phyloP scores from a whole-genome alignment of 495 filamentous ascomycete species.

The Penicillium roqueforti region DNA sequence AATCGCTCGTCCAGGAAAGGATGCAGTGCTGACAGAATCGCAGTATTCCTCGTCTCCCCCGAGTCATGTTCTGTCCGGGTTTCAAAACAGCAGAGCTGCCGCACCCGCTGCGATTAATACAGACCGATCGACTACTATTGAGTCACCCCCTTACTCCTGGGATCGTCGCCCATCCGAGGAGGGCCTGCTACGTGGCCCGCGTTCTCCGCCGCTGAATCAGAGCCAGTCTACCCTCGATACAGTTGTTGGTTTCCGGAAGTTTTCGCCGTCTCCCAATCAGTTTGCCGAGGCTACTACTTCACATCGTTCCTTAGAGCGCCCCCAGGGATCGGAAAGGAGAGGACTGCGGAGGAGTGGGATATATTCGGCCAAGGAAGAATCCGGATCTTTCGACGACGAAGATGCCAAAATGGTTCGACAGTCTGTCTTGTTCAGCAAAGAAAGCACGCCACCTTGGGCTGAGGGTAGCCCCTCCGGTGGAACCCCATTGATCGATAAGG shows the following conservation, averaged over 20 bases:
- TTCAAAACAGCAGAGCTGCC: constrained; percentile 18
- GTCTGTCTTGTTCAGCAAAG: constrained; percentile 46
- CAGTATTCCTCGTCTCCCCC: constrained; percentile 26
- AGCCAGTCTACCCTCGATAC: constrained; percentile 10
- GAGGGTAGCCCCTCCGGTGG: constrained; percentile 34
- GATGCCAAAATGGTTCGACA: constrained; percentile 64
- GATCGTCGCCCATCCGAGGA: constrained; percentile 63
- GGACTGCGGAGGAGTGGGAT: constrained; percentile 47
- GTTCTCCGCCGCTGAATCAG: constrained; percentile 1
- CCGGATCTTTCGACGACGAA: constrained; percentile 55
- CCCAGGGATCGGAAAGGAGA: constrained; percentile 26
- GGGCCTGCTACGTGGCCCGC: constrained; percentile 46
- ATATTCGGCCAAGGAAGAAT: constrained; percentile 42
- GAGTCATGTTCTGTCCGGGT: constrained; percentile 13
- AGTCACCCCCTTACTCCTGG: constrained; percentile 64
- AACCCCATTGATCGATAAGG: constrained; percentile 45
- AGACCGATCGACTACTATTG: constrained; percentile 51
- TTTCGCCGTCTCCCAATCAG: constrained; percentile 23
- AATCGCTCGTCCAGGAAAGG: background rate
- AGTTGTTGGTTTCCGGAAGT: constrained; percentile 13
- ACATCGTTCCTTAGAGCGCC: constrained; percentile 36
- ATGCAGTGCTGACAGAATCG: constrained; percentile 13
- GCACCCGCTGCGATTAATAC: constrained; percentile 55
- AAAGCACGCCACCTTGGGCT: constrained; percentile 31
- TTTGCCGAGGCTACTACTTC: constrained; percentile 30